Percentiles rank a stretch among this genome's conserved stretches.
phyloP scores from a whole-genome alignment of 768 basidiomycete genomes.

The Kwoniella botswanensis region DNA sequence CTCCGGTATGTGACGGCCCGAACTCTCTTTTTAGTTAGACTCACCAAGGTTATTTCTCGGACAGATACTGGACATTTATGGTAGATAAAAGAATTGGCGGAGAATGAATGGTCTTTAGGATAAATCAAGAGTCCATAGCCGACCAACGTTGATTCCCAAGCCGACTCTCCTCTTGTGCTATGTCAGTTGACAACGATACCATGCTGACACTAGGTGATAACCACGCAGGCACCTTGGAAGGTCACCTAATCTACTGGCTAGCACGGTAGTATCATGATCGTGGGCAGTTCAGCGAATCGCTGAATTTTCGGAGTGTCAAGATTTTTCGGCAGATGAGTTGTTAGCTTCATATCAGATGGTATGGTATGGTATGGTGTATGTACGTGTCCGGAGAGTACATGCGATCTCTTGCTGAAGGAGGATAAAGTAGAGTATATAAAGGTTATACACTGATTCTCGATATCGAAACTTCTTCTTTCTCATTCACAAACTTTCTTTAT shows the following conservation, averaged over 20 bases:
- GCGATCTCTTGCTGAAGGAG: not conserved
- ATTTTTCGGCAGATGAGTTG: not conserved
- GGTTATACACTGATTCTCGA: not conserved
- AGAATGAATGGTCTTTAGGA: not conserved
- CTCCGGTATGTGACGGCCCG: not conserved
- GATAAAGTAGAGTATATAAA: not conserved
- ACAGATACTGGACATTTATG: not conserved
- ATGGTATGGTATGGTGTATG: not conserved
- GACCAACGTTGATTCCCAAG: not conserved
- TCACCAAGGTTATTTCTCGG: not conserved
- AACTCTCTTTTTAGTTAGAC: not conserved
- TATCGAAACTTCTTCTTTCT: not conserved
- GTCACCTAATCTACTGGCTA: not conserved
- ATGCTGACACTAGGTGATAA: not conserved
- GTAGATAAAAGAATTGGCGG: not conserved
- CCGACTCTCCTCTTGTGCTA: not conserved
- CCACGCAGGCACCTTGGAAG: not conserved
- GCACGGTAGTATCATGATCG: not conserved
- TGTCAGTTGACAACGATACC: not conserved
- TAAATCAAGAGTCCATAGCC: not conserved
- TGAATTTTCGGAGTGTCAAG: constrained; percentile 26
- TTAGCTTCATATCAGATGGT: too few species aligned
- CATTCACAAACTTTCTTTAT: constrained; percentile 4
- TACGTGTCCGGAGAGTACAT: too few species aligned
- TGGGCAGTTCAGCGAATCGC: constrained; percentile 6